Conservation (phyloP, 768 basidiomycete genomes). For the Leccinum longicurvipes region DNA sequence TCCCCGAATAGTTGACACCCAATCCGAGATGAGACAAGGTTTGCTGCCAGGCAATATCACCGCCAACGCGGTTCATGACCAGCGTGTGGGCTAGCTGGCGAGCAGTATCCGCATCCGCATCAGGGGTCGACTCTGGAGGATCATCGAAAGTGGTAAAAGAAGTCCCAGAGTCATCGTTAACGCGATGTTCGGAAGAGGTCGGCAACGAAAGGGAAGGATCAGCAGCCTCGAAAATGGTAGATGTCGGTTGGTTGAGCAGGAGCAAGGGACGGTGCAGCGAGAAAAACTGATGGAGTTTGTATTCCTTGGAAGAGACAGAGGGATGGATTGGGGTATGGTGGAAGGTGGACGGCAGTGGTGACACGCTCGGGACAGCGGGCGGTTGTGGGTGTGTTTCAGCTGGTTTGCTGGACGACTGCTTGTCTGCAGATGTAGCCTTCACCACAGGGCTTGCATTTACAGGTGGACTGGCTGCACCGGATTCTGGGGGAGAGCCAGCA, state of each 20-base stretch:
- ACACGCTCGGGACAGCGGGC: neutral
- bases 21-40: conserved; percentile 64
- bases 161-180: conserved; percentile 26
- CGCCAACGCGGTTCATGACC: conserved; percentile 62
- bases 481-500: conserved; percentile 29
- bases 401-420: conserved; percentile 26
- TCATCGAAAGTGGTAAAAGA: conserved; percentile 37
- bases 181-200: conserved; percentile 18
- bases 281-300: conserved; percentile 83
- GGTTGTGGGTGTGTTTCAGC: conserved; percentile 20
- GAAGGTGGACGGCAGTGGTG: conserved; percentile 13
- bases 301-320: conserved; percentile 58
- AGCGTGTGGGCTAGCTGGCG: conserved; percentile 74
- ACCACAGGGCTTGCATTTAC: conserved; percentile 10
- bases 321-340: conserved; percentile 43
- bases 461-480: conserved; percentile 15
- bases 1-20: conserved; percentile 46
- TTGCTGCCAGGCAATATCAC: conserved; percentile 64
- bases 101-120: conserved; percentile 77
- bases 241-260: conserved; percentile 58
- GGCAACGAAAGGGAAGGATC: conserved; percentile 19
- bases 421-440: conserved; percentile 24
- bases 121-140: conserved; percentile 49
- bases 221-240: conserved; percentile 47
- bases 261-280: conserved; percentile 77